These are phyloP conservation scores for Trichoderma sp. DNA, from an alignment of 2,329 filamentous ascomycete genomes.

Conservation along the genomic window DNA sequence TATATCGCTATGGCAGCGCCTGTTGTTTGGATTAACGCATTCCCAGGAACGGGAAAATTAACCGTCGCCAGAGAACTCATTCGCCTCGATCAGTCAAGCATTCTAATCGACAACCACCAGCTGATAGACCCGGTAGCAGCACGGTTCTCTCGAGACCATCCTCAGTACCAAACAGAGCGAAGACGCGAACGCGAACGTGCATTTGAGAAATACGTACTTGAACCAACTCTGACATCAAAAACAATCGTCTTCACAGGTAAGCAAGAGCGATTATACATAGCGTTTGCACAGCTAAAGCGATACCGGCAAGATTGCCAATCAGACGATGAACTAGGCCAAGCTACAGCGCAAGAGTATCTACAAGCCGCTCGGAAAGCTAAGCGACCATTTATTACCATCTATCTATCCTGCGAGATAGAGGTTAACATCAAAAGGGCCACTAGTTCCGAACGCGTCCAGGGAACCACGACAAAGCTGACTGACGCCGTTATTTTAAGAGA, in stretches of 20 bases:
- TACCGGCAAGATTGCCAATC: neutral
- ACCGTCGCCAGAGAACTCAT: neutral
- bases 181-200: neutral
- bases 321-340: neutral
- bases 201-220: neutral
- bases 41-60: neutral
- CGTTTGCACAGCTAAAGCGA: neutral
- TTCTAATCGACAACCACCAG: neutral
- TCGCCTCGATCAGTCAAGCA: neutral
- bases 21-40: neutral
- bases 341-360: neutral
- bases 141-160: neutral
- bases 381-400: neutral
- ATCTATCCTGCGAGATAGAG: neutral
- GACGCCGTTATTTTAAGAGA: neutral
- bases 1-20: neutral
- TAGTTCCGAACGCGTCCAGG: neutral
- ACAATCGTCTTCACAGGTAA: conserved; percentile 1
- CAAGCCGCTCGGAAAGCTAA: neutral
- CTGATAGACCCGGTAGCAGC: neutral
- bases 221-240: neutral
- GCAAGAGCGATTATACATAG: neutral
- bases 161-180: neutral
- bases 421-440: neutral
- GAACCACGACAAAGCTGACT: neutral